Base-by-base conservation (phyloP, 129 eudicot genomes). In the Lactuca saligna region DNA sequence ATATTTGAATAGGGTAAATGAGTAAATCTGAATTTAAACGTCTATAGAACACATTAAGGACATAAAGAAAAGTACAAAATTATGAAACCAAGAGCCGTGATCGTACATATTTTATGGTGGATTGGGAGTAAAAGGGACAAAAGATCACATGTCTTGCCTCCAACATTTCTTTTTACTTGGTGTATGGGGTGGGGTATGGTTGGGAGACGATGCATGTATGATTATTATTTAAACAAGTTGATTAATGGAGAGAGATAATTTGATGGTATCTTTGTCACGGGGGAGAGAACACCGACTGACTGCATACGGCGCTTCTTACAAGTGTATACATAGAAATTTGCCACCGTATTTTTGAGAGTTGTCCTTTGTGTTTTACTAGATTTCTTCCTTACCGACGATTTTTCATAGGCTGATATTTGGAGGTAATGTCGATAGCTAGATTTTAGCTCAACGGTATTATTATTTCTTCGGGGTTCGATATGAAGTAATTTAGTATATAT, bases 61-160 rank as follows among this genome's bases (percentile, higher is more conserved):
- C 57, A 65, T 50, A 50, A 60, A 12, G 16, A 54, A 68, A 17
- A 54, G 5, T 38, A 54, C 64, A 39, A 71, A 60, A 61, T 60
- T 25, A 61, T 71, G 3, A 7, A 50, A 61, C 12, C 35, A 70
- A 62, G 58, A 63, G 71, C 44, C 60, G 6, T 65, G 31, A 49
- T 31, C 16, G 34, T 17, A 15, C 42, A 58, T 29, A 48, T 7
- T 70, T 39, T 25, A 44, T 70, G 15, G 51, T 70, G 15, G 51
- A 3, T 5, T 11, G 49, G 13, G 8, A 9, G 29, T 53, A 15
- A 53, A 53, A 53, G 62, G 39, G 77, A 72, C 77, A 73, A 73
- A 71, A 39, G 55, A 62, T 73, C 77, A 73, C 77, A 73, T 73
- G 77, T 53, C 16, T 4, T 63, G 70, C 56, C 62, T 61, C 39